These are phyloP conservation scores for Rosa lucieae DNA, from an alignment of 306 rosid genomes.

Conservation along the genomic window DNA sequence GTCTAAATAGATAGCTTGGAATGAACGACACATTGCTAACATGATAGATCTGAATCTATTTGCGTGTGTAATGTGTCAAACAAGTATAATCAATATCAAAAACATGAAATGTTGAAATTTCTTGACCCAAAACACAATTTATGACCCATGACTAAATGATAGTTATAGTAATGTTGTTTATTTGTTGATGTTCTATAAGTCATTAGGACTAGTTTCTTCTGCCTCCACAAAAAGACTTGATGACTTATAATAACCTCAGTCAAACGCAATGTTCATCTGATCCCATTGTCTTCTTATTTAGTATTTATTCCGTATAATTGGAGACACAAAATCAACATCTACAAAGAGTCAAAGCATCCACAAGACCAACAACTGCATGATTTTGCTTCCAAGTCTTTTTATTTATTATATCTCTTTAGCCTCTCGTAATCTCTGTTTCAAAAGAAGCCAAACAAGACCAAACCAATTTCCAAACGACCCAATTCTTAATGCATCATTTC, in stretches of 20 bases:
- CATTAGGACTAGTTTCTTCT: not conserved
- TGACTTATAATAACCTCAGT: not conserved
- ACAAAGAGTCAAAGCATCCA: constrained; percentile 26
- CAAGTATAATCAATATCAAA: not conserved
- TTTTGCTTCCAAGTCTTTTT: constrained; percentile 13
- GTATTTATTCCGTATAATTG: not conserved
- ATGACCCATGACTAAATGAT: not conserved
- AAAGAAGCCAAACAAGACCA: constrained; percentile 34
- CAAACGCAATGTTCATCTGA: not conserved
- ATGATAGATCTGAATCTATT: not conserved
- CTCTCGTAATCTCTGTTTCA: not conserved
- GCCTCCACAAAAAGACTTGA: not conserved
- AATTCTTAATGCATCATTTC: not conserved
- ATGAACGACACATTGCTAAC: not conserved
- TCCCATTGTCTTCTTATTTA: not conserved
- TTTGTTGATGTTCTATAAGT: not conserved
- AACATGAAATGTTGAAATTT: not conserved
- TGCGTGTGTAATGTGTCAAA: not conserved
- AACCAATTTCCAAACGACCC: constrained; percentile 17
- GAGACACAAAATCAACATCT: constrained; percentile 11
- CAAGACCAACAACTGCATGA: constrained; percentile 16
- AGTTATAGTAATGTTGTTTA: not conserved
- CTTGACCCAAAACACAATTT: not conserved
- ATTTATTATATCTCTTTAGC: not conserved
- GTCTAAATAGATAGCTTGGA: no score